Evolutionary conservation across 2,329 filamentous ascomycete genomes (phyloP).

Genomic region (Pestalotiopsis sp.): DNA sequence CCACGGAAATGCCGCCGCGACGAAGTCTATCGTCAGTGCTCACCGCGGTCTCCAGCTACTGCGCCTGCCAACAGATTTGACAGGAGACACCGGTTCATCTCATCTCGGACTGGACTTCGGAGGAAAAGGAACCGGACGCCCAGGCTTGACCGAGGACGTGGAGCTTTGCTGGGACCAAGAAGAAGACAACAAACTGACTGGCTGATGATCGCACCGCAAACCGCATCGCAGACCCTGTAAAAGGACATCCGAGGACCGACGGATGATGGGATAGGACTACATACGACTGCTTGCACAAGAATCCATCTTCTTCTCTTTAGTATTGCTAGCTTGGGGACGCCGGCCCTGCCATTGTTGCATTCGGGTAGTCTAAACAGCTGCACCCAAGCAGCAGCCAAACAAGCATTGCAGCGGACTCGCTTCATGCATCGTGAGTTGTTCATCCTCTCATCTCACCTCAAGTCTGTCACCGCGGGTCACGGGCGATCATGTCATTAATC

Average conservation of each 20-base stretch:
- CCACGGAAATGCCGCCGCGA: no score
- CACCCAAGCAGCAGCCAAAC: background rate
- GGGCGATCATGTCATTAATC: background rate
- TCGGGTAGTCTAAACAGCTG: background rate
- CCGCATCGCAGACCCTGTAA: background rate
- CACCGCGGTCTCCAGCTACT: background rate
- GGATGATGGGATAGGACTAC: background rate
- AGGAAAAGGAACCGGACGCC: background rate
- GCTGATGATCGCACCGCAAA: no score
- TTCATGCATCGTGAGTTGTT: conserved; percentile 3
- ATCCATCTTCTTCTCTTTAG: background rate
- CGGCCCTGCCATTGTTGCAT: conserved; percentile 6
- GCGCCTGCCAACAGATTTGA: background rate
- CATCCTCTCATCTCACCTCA: background rate
- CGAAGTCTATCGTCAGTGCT: background rate
- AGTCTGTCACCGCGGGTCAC: background rate
- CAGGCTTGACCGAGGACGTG: background rate
- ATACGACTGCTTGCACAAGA: background rate
- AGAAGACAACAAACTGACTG: background rate
- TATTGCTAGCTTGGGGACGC: background rate
- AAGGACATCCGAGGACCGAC: conserved; percentile 1
- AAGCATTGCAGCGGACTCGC: background rate
- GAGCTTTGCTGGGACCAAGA: background rate
- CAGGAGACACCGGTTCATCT: background rate
- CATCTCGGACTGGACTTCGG: background rate